Evolutionary conservation across 148 eudicot genomes (phyloP).

Genomic region (Limonium bicolor): DNA sequence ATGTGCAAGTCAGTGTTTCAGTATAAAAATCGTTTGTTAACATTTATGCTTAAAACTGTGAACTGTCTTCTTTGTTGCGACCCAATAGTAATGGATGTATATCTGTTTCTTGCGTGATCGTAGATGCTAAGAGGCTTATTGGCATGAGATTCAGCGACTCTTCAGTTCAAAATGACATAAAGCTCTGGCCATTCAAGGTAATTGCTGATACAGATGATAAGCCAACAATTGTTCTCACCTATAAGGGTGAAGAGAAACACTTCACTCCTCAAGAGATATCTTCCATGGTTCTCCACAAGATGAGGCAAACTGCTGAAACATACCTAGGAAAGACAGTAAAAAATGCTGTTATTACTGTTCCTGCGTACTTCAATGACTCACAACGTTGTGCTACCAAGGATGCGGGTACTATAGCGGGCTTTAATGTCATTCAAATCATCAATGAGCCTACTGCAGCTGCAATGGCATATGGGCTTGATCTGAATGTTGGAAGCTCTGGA

Average conservation of each 20-base stretch:
- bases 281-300: not conserved
- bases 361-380: slow-evolving; percentile 2
- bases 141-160: not conserved
- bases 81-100: not conserved
- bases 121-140: slow-evolving; percentile 2
- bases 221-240: not conserved
- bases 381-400: not conserved
- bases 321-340: not conserved
- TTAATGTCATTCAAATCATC: not conserved
- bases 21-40: no score
- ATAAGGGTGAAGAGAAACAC: not conserved
- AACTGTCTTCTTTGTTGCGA: no score
- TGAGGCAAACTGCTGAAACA: not conserved
- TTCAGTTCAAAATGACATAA: not conserved
- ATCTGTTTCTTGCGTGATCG: not conserved
- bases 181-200: slow-evolving; percentile 3
- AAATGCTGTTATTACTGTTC: not conserved
- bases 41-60: no score
- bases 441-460: slow-evolving; percentile 2
- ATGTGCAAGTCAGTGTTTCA: no score
- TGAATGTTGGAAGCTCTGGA: not conserved
- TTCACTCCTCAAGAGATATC: not conserved
- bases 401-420: not conserved
- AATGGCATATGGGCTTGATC: not conserved
- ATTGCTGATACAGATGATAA: not conserved